phyloP scores from a whole-genome alignment of 805 yeast species.

The Peterozyma xylosa region DNA sequence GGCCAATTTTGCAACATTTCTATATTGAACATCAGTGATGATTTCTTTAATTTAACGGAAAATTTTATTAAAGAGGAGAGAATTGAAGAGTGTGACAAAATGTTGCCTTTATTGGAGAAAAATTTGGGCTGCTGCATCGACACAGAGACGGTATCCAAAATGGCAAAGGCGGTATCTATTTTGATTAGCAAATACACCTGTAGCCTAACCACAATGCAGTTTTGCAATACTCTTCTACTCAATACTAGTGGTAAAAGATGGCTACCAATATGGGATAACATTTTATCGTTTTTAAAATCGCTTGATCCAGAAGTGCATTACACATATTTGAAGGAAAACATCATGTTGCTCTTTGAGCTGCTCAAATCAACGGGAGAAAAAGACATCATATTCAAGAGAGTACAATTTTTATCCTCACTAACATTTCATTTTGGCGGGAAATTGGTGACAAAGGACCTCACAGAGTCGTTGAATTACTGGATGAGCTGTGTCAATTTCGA shows the following conservation, averaged over 20 bases:
- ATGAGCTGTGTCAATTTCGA: conserved; percentile 24
- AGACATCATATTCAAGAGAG: conserved; percentile 26
- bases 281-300: conserved; percentile 15
- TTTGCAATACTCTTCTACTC: too few relatives aligned
- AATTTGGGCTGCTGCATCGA: too few relatives aligned
- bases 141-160: too few relatives aligned
- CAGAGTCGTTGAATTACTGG: conserved; percentile 15
- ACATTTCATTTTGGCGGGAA: conserved; percentile 31
- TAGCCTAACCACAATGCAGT: too few relatives aligned
- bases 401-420: conserved; percentile 38
- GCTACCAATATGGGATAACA: not conserved
- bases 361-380: conserved; percentile 9
- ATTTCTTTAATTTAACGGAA: too few relatives aligned
- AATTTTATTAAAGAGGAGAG: too few relatives aligned
- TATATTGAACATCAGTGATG: too few relatives aligned
- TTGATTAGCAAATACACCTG: too few relatives aligned
- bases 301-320: conserved; percentile 11
- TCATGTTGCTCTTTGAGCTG: conserved; percentile 7
- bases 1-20: too few relatives aligned
- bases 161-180: too few relatives aligned
- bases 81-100: too few relatives aligned
- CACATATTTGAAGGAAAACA: conserved; percentile 3
- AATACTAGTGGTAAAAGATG: not conserved
- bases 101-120: too few relatives aligned
- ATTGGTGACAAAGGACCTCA: conserved; percentile 8